These are phyloP conservation scores for Nakazawaea wyomingensis DNA, from an alignment of 805 yeast genomes.

Conservation along the genomic window DNA sequence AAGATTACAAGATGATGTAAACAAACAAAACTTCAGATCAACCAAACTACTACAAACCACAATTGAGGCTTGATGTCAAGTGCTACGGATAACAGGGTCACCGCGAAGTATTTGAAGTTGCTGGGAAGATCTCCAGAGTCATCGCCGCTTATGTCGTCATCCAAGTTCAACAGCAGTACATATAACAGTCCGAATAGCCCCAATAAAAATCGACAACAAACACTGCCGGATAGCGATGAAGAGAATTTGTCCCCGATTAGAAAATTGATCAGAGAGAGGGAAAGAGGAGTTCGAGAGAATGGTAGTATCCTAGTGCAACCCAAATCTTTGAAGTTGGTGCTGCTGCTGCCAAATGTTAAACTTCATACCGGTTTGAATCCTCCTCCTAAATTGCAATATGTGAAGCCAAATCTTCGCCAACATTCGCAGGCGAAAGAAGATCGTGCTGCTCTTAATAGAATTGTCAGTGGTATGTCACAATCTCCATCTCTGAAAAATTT, in stretches of 20 bases:
- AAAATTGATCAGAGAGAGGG: slow-evolving; percentile 27
- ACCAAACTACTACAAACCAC: too few relatives aligned
- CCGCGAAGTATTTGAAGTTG: slow-evolving; percentile 25
- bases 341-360: slow-evolving; percentile 6
- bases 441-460: slow-evolving; percentile 26
- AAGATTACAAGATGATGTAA: too few relatives aligned
- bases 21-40: background rate
- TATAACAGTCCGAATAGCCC: background rate
- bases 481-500: slow-evolving; percentile 32
- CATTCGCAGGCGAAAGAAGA: slow-evolving; percentile 20
- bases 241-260: slow-evolving; percentile 25
- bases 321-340: slow-evolving; percentile 19
- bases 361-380: slow-evolving; percentile 1
- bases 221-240: background rate
- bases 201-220: background rate
- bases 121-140: slow-evolving; percentile 24
- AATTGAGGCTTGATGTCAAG: background rate
- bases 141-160: slow-evolving; percentile 18
- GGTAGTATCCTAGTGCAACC: slow-evolving; percentile 22
- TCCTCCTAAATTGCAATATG: slow-evolving; percentile 5
- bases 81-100: slow-evolving; percentile 1
- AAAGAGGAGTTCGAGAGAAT: slow-evolving; percentile 20
- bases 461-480: slow-evolving; percentile 27
- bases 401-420: slow-evolving; percentile 6
- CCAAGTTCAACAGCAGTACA: slow-evolving; percentile 7